Percentiles rank a stretch among this genome's conserved stretches.
phyloP scores from a whole-genome alignment of 2,329 filamentous ascomycete genomes.

The Zopfia rhizophila region DNA sequence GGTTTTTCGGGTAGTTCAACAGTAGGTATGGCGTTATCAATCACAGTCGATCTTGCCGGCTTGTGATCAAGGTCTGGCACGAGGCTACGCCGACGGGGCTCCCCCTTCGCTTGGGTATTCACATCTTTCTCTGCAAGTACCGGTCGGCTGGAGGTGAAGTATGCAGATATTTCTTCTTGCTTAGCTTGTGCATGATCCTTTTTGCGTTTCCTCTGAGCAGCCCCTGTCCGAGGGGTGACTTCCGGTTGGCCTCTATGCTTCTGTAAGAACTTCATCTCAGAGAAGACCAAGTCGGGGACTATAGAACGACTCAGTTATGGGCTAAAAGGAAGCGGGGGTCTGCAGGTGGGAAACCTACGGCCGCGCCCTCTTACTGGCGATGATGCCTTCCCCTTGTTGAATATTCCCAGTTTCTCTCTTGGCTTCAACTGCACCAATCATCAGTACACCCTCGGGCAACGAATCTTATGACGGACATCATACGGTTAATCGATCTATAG shows the following conservation, averaged over 20 bases:
- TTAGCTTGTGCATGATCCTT: slow-evolving; percentile 43
- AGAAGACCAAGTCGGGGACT: slow-evolving; percentile 64
- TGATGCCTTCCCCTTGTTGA: slow-evolving; percentile 61
- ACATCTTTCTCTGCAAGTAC: slow-evolving; percentile 34
- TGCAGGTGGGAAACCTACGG: slow-evolving; percentile 44
- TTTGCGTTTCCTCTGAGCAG: slow-evolving; percentile 41
- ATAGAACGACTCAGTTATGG: slow-evolving; percentile 31
- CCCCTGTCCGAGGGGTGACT: slow-evolving; percentile 31
- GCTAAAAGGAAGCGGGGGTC: slow-evolving; percentile 16
- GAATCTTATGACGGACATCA: slow-evolving; percentile 25
- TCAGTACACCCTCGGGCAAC: slow-evolving; percentile 30
- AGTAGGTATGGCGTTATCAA: slow-evolving; percentile 34
- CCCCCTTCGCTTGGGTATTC: slow-evolving; percentile 30
- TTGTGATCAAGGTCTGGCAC: slow-evolving; percentile 15
- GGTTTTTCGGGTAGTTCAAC: slow-evolving; percentile 48
- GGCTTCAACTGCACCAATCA: slow-evolving; percentile 55
- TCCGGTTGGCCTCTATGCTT: slow-evolving; percentile 44
- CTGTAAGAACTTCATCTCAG: slow-evolving; percentile 61
- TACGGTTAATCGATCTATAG: slow-evolving; percentile 60
- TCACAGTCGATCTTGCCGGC: slow-evolving; percentile 20
- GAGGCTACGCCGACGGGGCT: slow-evolving; percentile 2
- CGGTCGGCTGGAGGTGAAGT: slow-evolving; percentile 51
- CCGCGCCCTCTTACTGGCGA: slow-evolving; percentile 55
- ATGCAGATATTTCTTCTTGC: slow-evolving; percentile 57
- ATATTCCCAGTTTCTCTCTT: slow-evolving; percentile 55